These are phyloP conservation scores for Panus rudis DNA, from an alignment of 768 basidiomycete genomes.

Conservation along the genomic window DNA sequence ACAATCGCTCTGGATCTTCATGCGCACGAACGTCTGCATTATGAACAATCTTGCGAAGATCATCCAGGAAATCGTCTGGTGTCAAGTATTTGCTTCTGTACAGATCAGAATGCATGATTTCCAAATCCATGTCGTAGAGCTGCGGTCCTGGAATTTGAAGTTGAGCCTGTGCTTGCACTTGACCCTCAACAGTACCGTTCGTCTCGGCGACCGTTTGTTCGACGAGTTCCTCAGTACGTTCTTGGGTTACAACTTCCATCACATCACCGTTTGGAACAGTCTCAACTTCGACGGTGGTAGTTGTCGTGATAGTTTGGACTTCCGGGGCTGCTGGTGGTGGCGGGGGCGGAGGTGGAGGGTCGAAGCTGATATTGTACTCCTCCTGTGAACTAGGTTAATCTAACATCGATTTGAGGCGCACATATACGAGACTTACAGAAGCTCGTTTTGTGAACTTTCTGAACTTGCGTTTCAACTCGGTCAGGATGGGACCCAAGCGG, in stretches of 20 bases:
- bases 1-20: constrained; percentile 69
- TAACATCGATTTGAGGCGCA: not conserved
- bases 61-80: constrained; percentile 80
- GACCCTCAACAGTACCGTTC: constrained; percentile 13
- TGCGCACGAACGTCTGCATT: constrained; percentile 51
- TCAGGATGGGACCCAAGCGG: constrained; percentile 83
- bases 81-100: constrained; percentile 84
- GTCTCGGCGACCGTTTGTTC: constrained; percentile 29
- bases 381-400: constrained; percentile 38
- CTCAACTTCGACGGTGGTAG: constrained; percentile 30
- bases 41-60: constrained; percentile 74
- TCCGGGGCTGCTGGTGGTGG: constrained; percentile 20
- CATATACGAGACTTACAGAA: constrained; percentile 40
- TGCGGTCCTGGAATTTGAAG: constrained; percentile 41
- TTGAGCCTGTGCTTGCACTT: constrained; percentile 28
- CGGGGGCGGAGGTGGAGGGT: no score
- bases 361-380: constrained; percentile 57
- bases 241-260: constrained; percentile 37
- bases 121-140: constrained; percentile 85
- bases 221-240: constrained; percentile 15
- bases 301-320: constrained; percentile 30
- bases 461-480: constrained; percentile 87
- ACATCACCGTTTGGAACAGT: constrained; percentile 33
- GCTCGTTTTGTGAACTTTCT: constrained; percentile 83
- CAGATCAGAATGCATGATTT: constrained; percentile 80